Evolutionary conservation across 345 rosid genomes (phyloP).

Genomic region (Pistacia integerrima): DNA sequence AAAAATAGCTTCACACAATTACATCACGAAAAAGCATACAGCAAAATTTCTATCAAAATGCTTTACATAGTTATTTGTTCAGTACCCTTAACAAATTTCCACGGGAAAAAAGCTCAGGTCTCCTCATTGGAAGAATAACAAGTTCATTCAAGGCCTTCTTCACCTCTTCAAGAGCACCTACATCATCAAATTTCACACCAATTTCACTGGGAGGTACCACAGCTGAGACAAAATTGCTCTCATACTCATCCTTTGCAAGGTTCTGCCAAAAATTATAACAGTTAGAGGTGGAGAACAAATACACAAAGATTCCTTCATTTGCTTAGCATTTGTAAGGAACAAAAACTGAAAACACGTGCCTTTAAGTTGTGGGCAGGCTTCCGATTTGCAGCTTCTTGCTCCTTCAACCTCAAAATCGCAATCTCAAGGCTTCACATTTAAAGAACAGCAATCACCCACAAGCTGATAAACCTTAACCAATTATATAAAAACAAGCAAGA

Average conservation of each 20-base stretch:
- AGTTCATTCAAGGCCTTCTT: conserved; percentile 91
- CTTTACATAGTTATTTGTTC: conserved; percentile 7
- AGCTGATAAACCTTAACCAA: background rate
- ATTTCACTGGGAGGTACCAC: conserved; percentile 94
- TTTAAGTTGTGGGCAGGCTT: conserved; percentile 79
- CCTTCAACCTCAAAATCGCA: conserved; percentile 78
- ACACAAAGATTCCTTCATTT: conserved; percentile 18
- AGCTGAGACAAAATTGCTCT: conserved; percentile 83
- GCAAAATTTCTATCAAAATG: background rate
- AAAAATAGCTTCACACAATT: conserved; percentile 20
- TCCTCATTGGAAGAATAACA: conserved; percentile 98
- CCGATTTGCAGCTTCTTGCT: conserved; percentile 63
- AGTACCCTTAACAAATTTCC: conserved; percentile 93
- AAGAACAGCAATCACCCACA: conserved; percentile 31
- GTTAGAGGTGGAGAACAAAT: conserved; percentile 22
- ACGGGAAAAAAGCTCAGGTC: conserved; percentile 88
- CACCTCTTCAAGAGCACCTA: conserved; percentile 98
- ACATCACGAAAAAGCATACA: conserved; percentile 4
- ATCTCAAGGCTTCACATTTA: conserved; percentile 75
- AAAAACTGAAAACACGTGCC: conserved; percentile 43
- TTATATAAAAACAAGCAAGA: background rate
- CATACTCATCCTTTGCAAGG: conserved; percentile 90
- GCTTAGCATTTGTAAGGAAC: background rate
- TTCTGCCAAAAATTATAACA: conserved; percentile 46
- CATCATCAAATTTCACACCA: conserved; percentile 88